These are phyloP conservation scores for Candida pseudoviswanathii DNA, from an alignment of 1,139 yeast genomes.

Conservation along the genomic window DNA sequence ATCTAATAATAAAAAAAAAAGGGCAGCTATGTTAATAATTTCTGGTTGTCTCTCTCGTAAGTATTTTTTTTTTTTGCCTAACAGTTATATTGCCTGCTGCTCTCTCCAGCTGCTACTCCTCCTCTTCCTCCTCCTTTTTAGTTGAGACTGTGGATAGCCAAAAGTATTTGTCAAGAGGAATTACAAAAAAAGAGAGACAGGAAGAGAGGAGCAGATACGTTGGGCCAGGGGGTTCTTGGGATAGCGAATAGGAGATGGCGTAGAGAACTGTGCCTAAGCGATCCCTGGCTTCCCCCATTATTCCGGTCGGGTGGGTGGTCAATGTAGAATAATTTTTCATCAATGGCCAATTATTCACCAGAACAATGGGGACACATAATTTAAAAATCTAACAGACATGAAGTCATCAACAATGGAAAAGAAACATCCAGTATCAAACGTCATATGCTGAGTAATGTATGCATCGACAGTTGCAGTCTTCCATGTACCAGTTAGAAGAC, in stretches of 20 bases:
- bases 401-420: neutral
- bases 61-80: neutral
- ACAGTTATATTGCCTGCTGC: too few species aligned
- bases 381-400: neutral
- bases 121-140: neutral
- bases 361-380: neutral
- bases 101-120: neutral
- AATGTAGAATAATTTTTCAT: neutral
- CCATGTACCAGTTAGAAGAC: too few species aligned
- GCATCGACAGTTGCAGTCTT: too few species aligned
- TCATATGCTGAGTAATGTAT: neutral
- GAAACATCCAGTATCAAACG: neutral
- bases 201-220: neutral
- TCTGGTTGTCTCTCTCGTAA: neutral
- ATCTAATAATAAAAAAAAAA: neutral
- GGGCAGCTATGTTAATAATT: neutral
- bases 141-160: neutral
- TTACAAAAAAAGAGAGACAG: neutral
- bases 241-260: neutral
- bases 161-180: neutral
- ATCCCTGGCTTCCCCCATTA: too few species aligned
- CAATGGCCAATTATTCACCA: too few species aligned
- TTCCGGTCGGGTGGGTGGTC: neutral
- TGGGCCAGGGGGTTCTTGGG: neutral
- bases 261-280: neutral